Evolutionary conservation across 495 filamentous ascomycete genomes (phyloP), one percentile per base, ranked within the genome.

Genomic region (Penicillium pancosmium): DNA sequence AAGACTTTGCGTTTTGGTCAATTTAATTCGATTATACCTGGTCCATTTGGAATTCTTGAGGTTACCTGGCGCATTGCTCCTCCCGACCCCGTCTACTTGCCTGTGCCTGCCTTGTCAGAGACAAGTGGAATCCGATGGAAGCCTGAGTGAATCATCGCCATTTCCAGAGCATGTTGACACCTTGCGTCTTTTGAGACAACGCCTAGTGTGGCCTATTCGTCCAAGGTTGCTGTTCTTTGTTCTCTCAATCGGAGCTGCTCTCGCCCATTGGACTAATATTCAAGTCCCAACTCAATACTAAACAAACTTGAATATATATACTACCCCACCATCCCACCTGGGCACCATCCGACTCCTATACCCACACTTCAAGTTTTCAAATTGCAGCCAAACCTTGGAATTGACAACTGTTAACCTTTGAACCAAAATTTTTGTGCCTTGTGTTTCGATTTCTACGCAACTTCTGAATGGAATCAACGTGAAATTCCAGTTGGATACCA

Each of bases 51-150:
- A 40, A 4, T 9, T 13, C n/a, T 40, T 40, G 36, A 40, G 36
- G 11, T 12, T 13, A 12, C 36, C 5, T 40, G 36, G 12, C 36
- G 7, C 7, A 5, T 40, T 40, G 36, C 15, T 40, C 10, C 19
- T 21, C 41, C 4, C 5, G 4, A 10, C 1, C 41, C n/a, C 15
- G 8, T 9, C 16, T n/a, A 44, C 16, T 44, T 12, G 12, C 15
- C n/a, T 12, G 9, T 16, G 54, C 31, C 52, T 58, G 56, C 64
- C 68, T 60, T 69, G 25, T 49, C 43, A 54, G 55, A 65, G 57
- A 64, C 64, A 65, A 47, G 55, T 65, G 52, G 69, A 72, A 72
- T 57, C 69, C 23, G 33, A 70, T 72, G 65, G 69, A 72, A 72
- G 44, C 55, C 47, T 61, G 57, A 64, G 57, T 66, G 57, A 59